These are phyloP conservation scores for Lagenaria siceraria DNA, from an alignment of 306 rosid species.

Conservation along the genomic window DNA sequence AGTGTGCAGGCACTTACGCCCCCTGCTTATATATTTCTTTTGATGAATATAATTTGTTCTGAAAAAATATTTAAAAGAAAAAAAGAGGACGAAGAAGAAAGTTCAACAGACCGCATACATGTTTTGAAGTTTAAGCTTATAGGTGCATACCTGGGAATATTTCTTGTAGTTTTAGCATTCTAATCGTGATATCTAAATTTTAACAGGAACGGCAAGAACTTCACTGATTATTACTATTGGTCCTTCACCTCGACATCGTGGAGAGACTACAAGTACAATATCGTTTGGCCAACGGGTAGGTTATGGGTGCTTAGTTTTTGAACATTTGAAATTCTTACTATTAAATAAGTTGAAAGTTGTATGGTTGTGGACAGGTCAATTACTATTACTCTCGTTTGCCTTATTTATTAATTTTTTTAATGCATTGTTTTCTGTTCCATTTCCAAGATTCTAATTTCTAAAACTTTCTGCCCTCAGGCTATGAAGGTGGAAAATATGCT, in stretches of 20 bases:
- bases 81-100: no score
- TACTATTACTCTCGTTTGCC: background rate
- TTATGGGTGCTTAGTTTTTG: background rate
- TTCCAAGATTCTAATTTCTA: conserved; percentile 18
- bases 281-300: conserved; percentile 97
- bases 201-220: conserved; percentile 92
- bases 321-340: background rate
- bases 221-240: conserved; percentile 86
- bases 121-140: background rate
- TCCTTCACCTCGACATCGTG: conserved; percentile 95
- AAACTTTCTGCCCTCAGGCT: conserved; percentile 38
- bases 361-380: background rate
- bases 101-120: background rate
- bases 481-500: conserved; percentile 99
- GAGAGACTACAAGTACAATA: conserved; percentile 95
- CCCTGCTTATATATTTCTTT: no score
- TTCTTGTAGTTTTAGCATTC: background rate
- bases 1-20: no score
- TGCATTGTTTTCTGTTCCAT: background rate
- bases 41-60: no score
- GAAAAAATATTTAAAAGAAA: no score
- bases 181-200: conserved; percentile 13
- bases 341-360: background rate
- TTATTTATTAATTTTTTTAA: background rate
- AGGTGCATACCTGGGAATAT: background rate